Percentiles rank a stretch among this genome's conserved stretches.
These are phyloP conservation scores for Amanita jacksonii DNA, from an alignment of 768 basidiomycete genomes.

Conservation along the genomic window DNA sequence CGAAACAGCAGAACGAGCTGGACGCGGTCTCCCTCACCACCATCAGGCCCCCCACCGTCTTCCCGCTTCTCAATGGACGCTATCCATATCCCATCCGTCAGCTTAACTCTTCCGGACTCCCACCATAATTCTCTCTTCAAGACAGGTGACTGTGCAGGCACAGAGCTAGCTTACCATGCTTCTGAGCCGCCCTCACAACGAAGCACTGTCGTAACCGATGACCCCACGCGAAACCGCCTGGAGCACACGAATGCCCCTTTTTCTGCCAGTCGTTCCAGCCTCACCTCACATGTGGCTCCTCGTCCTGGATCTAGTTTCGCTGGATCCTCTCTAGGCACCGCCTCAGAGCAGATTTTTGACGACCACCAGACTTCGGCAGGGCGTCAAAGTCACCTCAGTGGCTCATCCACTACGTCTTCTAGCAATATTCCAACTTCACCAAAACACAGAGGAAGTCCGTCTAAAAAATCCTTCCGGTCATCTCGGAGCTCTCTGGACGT, in stretches of 20 bases:
- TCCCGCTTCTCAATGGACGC: conserved; percentile 5
- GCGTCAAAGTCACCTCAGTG: conserved; percentile 22
- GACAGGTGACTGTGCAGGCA: conserved; percentile 17
- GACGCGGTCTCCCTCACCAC: no score
- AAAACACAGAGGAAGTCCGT: conserved; percentile 18
- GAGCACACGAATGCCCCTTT: background rate
- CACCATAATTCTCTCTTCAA: conserved; percentile 19
- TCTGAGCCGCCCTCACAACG: conserved; percentile 8
- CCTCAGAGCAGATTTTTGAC: conserved; percentile 23
- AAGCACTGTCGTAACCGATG: conserved; percentile 12
- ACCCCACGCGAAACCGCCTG: no score
- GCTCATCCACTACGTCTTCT: conserved; percentile 23
- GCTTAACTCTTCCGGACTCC: conserved; percentile 21
- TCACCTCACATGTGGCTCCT: conserved; percentile 18
- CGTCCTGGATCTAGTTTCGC: conserved; percentile 24
- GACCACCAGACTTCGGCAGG: conserved; percentile 21
- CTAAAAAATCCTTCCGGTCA: conserved; percentile 23
- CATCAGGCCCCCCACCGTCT: background rate
- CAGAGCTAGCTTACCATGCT: conserved; percentile 24
- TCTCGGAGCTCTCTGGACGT: conserved; percentile 20
- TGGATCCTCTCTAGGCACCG: conserved; percentile 20
- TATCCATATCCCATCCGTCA: conserved; percentile 23
- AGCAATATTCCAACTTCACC: conserved; percentile 14
- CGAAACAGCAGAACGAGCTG: conserved; percentile 1
- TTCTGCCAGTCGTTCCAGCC: conserved; percentile 7